Conservation (phyloP, 2,329 filamentous ascomycete species). For the Conoideocrella luteorostrata region DNA sequence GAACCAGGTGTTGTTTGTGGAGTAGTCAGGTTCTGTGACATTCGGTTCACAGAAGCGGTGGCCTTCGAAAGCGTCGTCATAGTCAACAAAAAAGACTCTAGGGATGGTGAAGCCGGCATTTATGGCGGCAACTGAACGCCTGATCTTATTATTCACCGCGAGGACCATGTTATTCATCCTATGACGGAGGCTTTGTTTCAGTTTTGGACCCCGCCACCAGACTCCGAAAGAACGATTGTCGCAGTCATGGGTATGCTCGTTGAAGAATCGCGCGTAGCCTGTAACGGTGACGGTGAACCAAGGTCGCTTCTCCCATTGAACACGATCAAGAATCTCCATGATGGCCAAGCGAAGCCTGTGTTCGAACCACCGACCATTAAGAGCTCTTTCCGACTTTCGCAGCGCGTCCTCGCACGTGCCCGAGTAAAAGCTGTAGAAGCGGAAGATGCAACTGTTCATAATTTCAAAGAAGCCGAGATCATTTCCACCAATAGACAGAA, state of each 20-base stretch:
- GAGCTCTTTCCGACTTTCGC: constrained; percentile 23
- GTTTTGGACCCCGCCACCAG: constrained; percentile 37
- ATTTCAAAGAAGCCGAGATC: constrained; percentile 44
- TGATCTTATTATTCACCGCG: constrained; percentile 35
- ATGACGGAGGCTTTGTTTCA: constrained; percentile 30
- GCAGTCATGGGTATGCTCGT: constrained; percentile 35
- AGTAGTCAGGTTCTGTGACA: constrained; percentile 37
- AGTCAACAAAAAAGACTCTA: constrained; percentile 38
- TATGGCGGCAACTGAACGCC: constrained; percentile 25
- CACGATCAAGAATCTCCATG: constrained; percentile 36
- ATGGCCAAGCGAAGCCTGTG: constrained; percentile 31
- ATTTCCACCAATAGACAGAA: constrained; percentile 42
- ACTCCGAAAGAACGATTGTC: constrained; percentile 38
- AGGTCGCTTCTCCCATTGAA: constrained; percentile 37
- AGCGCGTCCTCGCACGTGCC: constrained; percentile 38
- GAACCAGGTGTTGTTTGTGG: constrained; percentile 39
- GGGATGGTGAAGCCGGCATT: constrained; percentile 30
- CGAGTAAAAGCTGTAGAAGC: constrained; percentile 42
- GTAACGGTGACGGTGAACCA: constrained; percentile 38
- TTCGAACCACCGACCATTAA: constrained; percentile 31
- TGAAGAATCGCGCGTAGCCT: constrained; percentile 43
- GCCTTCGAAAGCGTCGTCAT: constrained; percentile 36
- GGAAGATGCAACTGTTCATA: constrained; percentile 44
- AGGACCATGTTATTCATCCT: constrained; percentile 39
- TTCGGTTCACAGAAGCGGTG: constrained; percentile 37